phyloP scores from a whole-genome alignment of 768 basidiomycete genomes.

The Lentinula detonsa region DNA sequence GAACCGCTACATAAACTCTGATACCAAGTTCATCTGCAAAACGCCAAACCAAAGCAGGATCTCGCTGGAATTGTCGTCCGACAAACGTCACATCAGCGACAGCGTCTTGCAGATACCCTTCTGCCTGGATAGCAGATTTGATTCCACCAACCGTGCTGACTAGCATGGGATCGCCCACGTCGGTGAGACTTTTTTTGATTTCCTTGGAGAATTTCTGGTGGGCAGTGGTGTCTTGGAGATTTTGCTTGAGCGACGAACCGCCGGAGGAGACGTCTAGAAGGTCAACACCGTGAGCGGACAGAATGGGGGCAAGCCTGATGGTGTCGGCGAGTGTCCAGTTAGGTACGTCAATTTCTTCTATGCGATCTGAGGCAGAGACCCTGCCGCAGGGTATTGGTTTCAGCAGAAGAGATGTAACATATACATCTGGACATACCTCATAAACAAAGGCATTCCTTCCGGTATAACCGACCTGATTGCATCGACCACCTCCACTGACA shows the following conservation, averaged over 20 bases:
- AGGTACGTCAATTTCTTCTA: slow-evolving; percentile 55
- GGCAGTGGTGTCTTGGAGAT: slow-evolving; percentile 26
- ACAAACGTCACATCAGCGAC: slow-evolving; percentile 55
- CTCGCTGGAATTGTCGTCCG: slow-evolving; percentile 52
- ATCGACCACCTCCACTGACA: slow-evolving; percentile 59
- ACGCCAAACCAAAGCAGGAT: slow-evolving; percentile 45
- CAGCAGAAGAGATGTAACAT: background rate
- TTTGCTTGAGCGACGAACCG: slow-evolving; percentile 44
- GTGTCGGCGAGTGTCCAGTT: slow-evolving; percentile 71
- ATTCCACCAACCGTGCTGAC: slow-evolving; percentile 43
- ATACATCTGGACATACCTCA: slow-evolving; percentile 37
- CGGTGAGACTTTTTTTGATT: slow-evolving; percentile 25
- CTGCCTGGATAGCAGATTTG: slow-evolving; percentile 45
- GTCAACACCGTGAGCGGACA: slow-evolving; percentile 67
- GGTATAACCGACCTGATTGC: slow-evolving; percentile 60
- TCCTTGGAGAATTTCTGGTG: slow-evolving; percentile 54
- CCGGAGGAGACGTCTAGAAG: slow-evolving; percentile 68
- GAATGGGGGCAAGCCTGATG: slow-evolving; percentile 50
- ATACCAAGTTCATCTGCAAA: slow-evolving; percentile 58
- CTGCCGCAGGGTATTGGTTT: slow-evolving; percentile 21
- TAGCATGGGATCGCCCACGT: background rate
- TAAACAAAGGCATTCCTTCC: slow-evolving; percentile 60
- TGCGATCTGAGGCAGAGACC: slow-evolving; percentile 71
- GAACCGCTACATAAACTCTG: slow-evolving; percentile 37
- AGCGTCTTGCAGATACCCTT: slow-evolving; percentile 49